Base-by-base conservation (phyloP, 2,329 filamentous ascomycete genomes). In the Trichoderma sp. region DNA sequence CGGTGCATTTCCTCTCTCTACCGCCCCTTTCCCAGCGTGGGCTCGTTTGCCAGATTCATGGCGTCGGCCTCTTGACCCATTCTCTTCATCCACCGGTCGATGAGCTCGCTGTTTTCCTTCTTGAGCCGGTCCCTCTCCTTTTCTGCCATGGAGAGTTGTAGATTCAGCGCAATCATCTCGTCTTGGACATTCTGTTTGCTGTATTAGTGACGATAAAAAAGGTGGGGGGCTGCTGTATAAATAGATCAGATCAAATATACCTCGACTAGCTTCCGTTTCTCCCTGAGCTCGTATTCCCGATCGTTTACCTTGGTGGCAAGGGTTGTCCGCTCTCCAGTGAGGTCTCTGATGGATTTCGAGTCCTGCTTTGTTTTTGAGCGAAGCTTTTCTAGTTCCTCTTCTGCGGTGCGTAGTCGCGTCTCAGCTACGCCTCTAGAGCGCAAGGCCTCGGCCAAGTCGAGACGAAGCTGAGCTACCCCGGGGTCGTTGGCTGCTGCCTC, bases 41-140 rank as follows among this genome's bases (percentile, higher is more conserved):
- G 83, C 75, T 89, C 87, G 78, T 88, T 89, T 73, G 87, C 85
- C 65, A 85, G 81, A 77, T 98, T 98, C 91, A 97, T 95, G 74
- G 89, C 91, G 70, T 96, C 93, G 12, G 93, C 95, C 83, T 98
- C 95, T 78, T 91, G 88, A 4, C 91, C 92, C 88, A 96, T 96
- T 74, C 92, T 87, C 78, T 89, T 90, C 92, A 98, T 95, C 94
- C 95, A 98, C 69, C 96, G 87, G 79, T 94, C 92, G 68, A 98
- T 90, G 70, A 99, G 85, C 75, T 97, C 93, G 78, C 93, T 91
- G 79, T 98, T 98, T 80, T 98, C 96, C 72, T 86, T 87, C 78
- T 90, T 88, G 74, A 97, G 84, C 80, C 90, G 91, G 78, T 91
- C 90, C 32, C 88, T 86, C 78, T 90, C 89, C 79, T 95, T 88